Base-by-base conservation (phyloP, 768 basidiomycete genomes). In the Boletales sp. region DNA sequence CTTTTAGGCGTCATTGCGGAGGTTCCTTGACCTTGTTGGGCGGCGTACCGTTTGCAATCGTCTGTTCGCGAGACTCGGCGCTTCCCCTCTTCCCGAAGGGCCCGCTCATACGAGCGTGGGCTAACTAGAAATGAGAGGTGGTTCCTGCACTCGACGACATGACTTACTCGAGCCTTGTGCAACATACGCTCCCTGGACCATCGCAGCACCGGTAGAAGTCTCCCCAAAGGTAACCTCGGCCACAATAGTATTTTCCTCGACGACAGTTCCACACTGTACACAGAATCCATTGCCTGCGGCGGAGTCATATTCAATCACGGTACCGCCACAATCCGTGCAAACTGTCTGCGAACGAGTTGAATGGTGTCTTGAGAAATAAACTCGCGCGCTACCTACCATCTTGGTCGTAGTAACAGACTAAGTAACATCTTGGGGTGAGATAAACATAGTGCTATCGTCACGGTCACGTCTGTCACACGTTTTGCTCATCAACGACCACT, bases 221-320 rank as follows among this genome's bases (percentile, higher is more conserved):
- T 99, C 97, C n/a, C 93, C 92, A 58, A 99, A 99, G 1, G 85
- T 83, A 48, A 99, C 82, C 65, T 99, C 97, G 54, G 86, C 89
- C 10, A 97, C 91, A 52, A 98, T 93, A 3, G 87, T 83, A 62
- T 92, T 94, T 69, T 97, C 91, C 70, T 95, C 92, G 10, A 95
- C 76, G 15, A 98, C 93, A 8, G 86, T 88, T 40, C 91, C 92
- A 59, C 94, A 97, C 57, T 79, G 74, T 1, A 87, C 80, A 58
- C 92, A 94, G 63, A 91, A 88, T 6, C 87, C 88, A 55, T 89
- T 89, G 9, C 90, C 90, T 6, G 88, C 87, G 12, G 88, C 83
- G 30, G 83, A 73, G 67, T 91, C 87, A 65, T 91, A 91, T 64
- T 90, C 89, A 55, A 92, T 90, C 13, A 89, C 84, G 0, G 84